Evolutionary conservation across 2,329 filamentous ascomycete genomes (phyloP), one percentile per base, ranked within the genome.

Genomic region (Sordariomycetes sp.): DNA sequence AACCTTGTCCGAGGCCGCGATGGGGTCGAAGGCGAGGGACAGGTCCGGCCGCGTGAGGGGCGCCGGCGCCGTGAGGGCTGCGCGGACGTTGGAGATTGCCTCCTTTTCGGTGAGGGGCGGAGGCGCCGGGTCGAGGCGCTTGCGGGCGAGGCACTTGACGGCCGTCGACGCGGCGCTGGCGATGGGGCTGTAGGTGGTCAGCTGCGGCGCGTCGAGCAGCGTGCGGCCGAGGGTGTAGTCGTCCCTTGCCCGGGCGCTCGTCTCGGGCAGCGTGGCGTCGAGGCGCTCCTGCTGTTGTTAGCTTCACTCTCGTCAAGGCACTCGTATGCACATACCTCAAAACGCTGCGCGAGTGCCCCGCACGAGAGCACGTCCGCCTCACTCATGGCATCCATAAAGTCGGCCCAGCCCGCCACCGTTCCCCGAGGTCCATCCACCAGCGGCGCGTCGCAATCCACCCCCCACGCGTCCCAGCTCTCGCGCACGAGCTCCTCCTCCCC

Each of bases 381-480:
- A 67, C 89, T 91, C 70, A 89, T 74, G 1, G 76, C 71, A 10
- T 85, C 81, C 12, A 77, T 72, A 61, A 85, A 81, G 1, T 71
- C 67, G 20, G 81, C 80, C 54, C 84, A 79, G 3, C 74, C 72
- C 24, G 73, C 69, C 1, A 90, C 69, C 16, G 72, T n/a, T 12
- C 35, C 53, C 51, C 11, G 11, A n/a, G 12, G 12, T 24, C 5
- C 51, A 53, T 28, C 51, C 25, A 53, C 20, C 46, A 76, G 74
- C 74, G 83, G 85, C 59, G 86, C 78, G 18, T 79, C 79, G 24
- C 85, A 67, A 64, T 86, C 84, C 34, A 91, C 69, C 22, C 75
- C 72, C 86, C 89, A 93, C 61, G 82, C 80, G 40, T 84, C 74
- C 79, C 87, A 88, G 1, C 78, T 71, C 68, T 91, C 83, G 51